Evolutionary conservation across 2,329 filamentous ascomycete species (phyloP), one percentile per base, ranked within the genome.

Genomic region (Leptographium lundbergii): DNA sequence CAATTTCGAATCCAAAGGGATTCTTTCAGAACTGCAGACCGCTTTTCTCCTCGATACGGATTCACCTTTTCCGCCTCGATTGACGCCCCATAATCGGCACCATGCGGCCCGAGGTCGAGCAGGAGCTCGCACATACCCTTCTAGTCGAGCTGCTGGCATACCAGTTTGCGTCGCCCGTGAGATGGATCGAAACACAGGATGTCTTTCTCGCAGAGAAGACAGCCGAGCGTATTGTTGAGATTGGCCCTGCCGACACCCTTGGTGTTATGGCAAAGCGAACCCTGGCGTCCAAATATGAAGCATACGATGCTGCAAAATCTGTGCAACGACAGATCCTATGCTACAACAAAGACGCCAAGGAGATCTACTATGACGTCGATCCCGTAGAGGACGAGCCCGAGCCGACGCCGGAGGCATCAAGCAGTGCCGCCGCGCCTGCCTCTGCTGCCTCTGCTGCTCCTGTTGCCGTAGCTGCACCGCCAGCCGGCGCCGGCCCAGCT

Each of bases 161-260:
- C 76, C 94, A 99, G 73, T 99, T 99, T 74, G 94, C 94, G 68
- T 97, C 92, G 58, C 94, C 94, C 56, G 94, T 99, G 68, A 87
- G 94, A 85, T 99, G 94, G 94, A 99, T 99, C 75, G 94, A 99
- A 77, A 99, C 94, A 59, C 94, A 99, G 77, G 94, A 99, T 92
- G 94, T 99, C 68, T 94, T 99, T 70, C 88, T 99, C 67, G 92
- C 88, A 65, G 91, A 97, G 75, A 94, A 95, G 77, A 88, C 86
- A 57, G 95, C 94, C 56, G 94, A 99, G 81, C 86, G 94, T 70
- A 95, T 99, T 70, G 94, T 99, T 68, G 94, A 99, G 75, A 87
- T 99, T 67, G 94, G 94, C 72, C 94, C 94, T 29, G 91, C 92
- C 68, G 92, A 99, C 74, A 99, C 94, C 29, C 84, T 99, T 42